Base-by-base conservation (phyloP, 2,329 filamentous ascomycete genomes). In the Pseudovirgaria hyperparasitica region DNA sequence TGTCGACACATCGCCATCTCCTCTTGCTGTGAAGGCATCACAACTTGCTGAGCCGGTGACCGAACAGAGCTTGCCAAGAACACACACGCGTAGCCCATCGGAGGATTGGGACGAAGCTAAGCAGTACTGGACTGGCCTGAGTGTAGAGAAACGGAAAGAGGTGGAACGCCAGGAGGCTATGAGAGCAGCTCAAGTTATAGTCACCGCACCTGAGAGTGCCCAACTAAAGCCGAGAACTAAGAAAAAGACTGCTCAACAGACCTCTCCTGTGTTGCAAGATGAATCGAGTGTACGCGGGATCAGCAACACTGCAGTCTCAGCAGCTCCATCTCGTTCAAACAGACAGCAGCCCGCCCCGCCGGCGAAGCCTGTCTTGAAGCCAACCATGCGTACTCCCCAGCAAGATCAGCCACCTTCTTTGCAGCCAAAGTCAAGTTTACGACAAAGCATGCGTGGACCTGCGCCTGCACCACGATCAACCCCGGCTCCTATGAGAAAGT, bases 61-160 rank as follows among this genome's bases (percentile, higher is more conserved):
- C 4, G 26, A 12, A 14, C 14, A 23, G n/a, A 16, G 15, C 27
- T 20, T n/a, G 27, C 8, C n/a, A 25, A 13, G n/a, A 12, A 13
- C n/a, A 9, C 13, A n/a, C 12, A 20, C 16, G 19, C 12, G 20
- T 9, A 30, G 35, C 4, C 32, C 27, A 16, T 15, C 34, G n/a
- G 56, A 62, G 33, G 70, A 77, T 29, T 84, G 78, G 80, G 70
- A 74, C 34, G 63, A 68, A 28, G 69, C 75, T 10, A 79, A 77
- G 41, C 58, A 68, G 0, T 82, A 77, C 40, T 84, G 78, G 79
- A 72, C 66, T 34, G 69, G 70, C 27, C 51, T 84, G 5, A 74
- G 67, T 6, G n/a, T n/a, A n/a, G 58, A 62, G 2, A 67, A 77
- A 17, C 71, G 75, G 42, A 68, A 74, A 22, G 67, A 67, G 5